A percentile compares a stretch with the other conserved stretches of the same genome.
Conservation (phyloP, 2,329 filamentous ascomycete genomes). For the Cladosporium austrohemisphaericum region DNA sequence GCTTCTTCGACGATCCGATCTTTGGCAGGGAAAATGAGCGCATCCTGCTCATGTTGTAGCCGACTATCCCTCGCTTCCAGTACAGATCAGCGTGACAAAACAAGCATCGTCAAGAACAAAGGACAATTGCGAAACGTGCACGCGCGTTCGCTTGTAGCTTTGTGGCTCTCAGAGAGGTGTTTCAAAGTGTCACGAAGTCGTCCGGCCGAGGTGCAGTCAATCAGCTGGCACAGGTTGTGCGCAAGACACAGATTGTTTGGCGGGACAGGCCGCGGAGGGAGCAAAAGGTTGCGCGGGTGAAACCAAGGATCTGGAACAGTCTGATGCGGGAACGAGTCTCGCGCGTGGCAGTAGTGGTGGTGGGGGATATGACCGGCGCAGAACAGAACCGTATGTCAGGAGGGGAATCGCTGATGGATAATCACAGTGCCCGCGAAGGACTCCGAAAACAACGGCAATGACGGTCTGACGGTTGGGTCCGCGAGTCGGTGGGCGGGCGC, state of each 20-base stretch:
- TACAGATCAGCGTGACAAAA: slow-evolving; percentile 14
- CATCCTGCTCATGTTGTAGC: slow-evolving; percentile 28
- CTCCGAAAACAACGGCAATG: slow-evolving; percentile 7
- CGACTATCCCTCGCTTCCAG: slow-evolving; percentile 9
- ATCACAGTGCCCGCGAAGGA: background rate
- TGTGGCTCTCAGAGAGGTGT: slow-evolving; percentile 21
- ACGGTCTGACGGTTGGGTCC: slow-evolving; percentile 4
- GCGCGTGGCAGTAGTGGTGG: slow-evolving; percentile 12
- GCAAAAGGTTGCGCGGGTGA: slow-evolving; percentile 11
- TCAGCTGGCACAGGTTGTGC: slow-evolving; percentile 15
- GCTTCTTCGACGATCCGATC: slow-evolving; percentile 20
- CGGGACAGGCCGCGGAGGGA: slow-evolving; percentile 9
- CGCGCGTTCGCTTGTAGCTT: slow-evolving; percentile 20
- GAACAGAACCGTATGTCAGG: background rate
- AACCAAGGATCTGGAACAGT: slow-evolving; percentile 13
- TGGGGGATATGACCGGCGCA: slow-evolving; percentile 4
- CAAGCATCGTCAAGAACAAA: slow-evolving; percentile 15
- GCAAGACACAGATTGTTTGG: slow-evolving; percentile 14
- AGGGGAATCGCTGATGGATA: background rate
- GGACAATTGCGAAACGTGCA: slow-evolving; percentile 23
- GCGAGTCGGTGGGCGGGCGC: slow-evolving; percentile 14
- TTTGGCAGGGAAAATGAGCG: slow-evolving; percentile 28
- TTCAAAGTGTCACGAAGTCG: slow-evolving; percentile 24
- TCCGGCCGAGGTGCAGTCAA: slow-evolving; percentile 17
- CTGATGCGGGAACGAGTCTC: slow-evolving; percentile 4